Base-by-base conservation (phyloP, 2,329 filamentous ascomycete species). In the Stagonosporopsis tanaceti region DNA sequence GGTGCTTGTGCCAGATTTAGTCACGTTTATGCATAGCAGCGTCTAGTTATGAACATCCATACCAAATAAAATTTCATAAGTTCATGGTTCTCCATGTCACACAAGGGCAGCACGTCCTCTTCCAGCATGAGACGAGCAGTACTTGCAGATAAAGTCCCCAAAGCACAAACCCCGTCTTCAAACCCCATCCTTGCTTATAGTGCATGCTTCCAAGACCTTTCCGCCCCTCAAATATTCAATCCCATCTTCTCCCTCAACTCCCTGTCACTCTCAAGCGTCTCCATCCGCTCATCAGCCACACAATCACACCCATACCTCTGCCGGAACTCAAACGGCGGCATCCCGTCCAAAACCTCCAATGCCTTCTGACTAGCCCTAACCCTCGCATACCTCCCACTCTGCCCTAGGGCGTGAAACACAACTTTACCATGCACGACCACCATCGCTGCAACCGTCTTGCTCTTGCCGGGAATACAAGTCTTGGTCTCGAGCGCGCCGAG, bases 351-450 rank as follows among this genome's bases (percentile, higher is more conserved):
- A 54, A 57, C 70, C 62, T 77, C 73, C 47, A 90, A 63, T 1
- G 87, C 88, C 60, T 79, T 78, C 63, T 87, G 84, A 12, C 89
- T 88, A 0, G 85, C 89, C 12, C 81, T 81, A 4, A 90, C 75
- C 76, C 93, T 93, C 0, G 91, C 92, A 75, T 93, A 90, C 44
- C 90, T 82, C 0, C 85, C 84, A 47, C 87, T 92, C 63, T 82
- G 85, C 1, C 85, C 85, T 34, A 81, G 79, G 1, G 82, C 85
- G 61, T 87, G 81, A 1, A 87, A 85, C n/a, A 91, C 76, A 9
- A 93, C 84, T 39, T 82, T 74, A 12, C 87, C 84, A 70, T 98
- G 94, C 14, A 97, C 83, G 71, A 96, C 82, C 7, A 97, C 82
- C 24, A 86, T 92, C 6, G 89, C 90, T 0, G 91, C 79, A 6